Evolutionary conservation across 2,329 filamentous ascomycete species (phyloP).

Genomic region (Exophiala dermatitidis): DNA sequence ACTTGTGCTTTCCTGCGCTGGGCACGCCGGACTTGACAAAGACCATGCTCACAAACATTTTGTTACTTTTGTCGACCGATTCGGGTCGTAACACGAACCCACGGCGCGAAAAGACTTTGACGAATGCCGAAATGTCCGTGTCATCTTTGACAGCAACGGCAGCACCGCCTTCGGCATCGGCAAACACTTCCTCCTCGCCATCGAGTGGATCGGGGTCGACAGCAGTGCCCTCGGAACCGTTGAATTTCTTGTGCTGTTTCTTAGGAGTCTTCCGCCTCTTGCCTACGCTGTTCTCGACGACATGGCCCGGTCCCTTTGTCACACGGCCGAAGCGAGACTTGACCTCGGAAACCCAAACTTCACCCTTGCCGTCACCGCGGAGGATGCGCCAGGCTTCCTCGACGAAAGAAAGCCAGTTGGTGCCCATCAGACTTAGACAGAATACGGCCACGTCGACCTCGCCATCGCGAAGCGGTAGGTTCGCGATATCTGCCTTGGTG

Average conservation of each 20-base stretch:
- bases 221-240: slow-evolving; percentile 8
- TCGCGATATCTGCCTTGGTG: slow-evolving; percentile 80
- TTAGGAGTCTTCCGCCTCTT: slow-evolving; percentile 44
- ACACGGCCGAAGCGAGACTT: slow-evolving; percentile 78
- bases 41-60: slow-evolving; percentile 97
- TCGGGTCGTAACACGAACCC: slow-evolving; percentile 76
- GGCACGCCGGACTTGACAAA: slow-evolving; percentile 80
- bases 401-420: slow-evolving; percentile 94
- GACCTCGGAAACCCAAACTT: slow-evolving; percentile 96
- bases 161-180: slow-evolving; percentile 25
- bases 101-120: slow-evolving; percentile 69
- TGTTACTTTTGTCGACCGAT: slow-evolving; percentile 76
- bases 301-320: slow-evolving; percentile 34
- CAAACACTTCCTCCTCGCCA: slow-evolving; percentile 50
- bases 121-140: slow-evolving; percentile 80
- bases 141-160: slow-evolving; percentile 50
- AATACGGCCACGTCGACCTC: slow-evolving; percentile 84
- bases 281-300: slow-evolving; percentile 64
- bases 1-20: slow-evolving; percentile 64
- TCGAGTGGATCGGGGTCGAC: slow-evolving; percentile 39
- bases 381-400: slow-evolving; percentile 91
- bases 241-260: slow-evolving; percentile 40
- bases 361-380: slow-evolving; percentile 72
- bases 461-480: slow-evolving; percentile 67
- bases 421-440: slow-evolving; percentile 96